These are phyloP conservation scores for Gnetum montanum DNA, from an alignment of 75 land plant species.

Conservation along the genomic window DNA sequence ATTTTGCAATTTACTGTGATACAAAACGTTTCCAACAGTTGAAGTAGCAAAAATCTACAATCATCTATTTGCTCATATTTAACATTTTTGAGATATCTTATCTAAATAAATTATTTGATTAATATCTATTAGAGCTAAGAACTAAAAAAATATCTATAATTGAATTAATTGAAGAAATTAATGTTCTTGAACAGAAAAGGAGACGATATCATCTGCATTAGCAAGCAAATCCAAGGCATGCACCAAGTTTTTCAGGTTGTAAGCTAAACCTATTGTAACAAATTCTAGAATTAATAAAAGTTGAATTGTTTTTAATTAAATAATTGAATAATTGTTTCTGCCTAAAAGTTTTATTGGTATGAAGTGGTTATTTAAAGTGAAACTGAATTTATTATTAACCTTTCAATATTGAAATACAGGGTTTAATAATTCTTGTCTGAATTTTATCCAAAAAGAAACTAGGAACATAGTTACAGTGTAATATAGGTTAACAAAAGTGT, in stretches of 20 bases:
- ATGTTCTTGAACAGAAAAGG: conserved; percentile 14
- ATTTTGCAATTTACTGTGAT: not conserved
- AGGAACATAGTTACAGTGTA: too few relatives aligned
- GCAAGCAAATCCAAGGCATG: conserved; percentile 11
- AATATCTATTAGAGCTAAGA: not conserved
- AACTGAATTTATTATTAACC: not conserved
- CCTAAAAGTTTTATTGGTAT: not conserved
- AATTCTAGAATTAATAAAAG: too few relatives aligned
- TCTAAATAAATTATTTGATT: not conserved
- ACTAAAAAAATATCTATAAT: not conserved
- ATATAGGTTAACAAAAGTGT: too few relatives aligned
- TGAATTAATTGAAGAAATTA: not conserved
- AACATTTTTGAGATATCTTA: not conserved
- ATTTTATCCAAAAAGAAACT: not conserved
- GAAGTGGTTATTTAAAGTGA: not conserved
- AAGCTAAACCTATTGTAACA: conserved; percentile 7
- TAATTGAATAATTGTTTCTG: not conserved
- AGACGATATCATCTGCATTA: conserved; percentile 4
- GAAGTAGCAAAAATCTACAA: too few relatives aligned
- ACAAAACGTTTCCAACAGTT: not conserved
- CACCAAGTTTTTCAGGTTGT: conserved; percentile 12
- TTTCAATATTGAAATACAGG: not conserved
- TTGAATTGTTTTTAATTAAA: too few relatives aligned
- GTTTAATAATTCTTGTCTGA: not conserved
- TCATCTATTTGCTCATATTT: too few relatives aligned